phyloP scores from a whole-genome alignment of 305 asterid genomes.

The Andrographis paniculata region DNA sequence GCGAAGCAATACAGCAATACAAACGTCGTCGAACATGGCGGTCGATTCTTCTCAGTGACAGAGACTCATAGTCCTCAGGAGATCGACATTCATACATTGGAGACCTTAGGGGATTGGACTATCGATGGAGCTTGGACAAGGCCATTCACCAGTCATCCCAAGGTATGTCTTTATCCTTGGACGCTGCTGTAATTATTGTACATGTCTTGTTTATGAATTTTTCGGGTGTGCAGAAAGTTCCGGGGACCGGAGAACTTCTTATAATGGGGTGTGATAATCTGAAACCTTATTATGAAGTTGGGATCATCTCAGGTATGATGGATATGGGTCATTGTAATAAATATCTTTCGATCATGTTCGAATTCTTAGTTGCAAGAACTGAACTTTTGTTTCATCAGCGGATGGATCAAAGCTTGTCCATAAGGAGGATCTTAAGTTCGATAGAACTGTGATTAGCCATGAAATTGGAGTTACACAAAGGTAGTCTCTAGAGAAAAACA shows the following conservation, averaged over 20 bases:
- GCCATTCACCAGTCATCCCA: conserved; percentile 47
- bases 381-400: conserved; percentile 18
- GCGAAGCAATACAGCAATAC: conserved; percentile 37
- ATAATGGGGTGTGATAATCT: conserved; percentile 23
- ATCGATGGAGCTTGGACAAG: conserved; percentile 28
- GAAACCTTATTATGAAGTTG: conserved; percentile 32
- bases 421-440: conserved; percentile 27
- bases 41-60: conserved; percentile 31
- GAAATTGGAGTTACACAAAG: conserved; percentile 41
- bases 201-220: neutral
- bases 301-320: conserved; percentile 45
- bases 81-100: conserved; percentile 26
- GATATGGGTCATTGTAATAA: no score
- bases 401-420: conserved; percentile 33
- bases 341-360: no score
- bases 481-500: no score
- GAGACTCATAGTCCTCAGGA: conserved; percentile 40
- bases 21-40: conserved; percentile 32
- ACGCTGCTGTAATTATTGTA: neutral
- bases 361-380: no score
- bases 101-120: conserved; percentile 35
- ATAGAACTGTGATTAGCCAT: conserved; percentile 27
- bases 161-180: conserved; percentile 22
- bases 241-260: conserved; percentile 38
- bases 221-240: conserved; percentile 27